Evolutionary conservation across 1,139 yeast genomes (phyloP).

Genomic region (Scheffersomyces illinoinensis): DNA sequence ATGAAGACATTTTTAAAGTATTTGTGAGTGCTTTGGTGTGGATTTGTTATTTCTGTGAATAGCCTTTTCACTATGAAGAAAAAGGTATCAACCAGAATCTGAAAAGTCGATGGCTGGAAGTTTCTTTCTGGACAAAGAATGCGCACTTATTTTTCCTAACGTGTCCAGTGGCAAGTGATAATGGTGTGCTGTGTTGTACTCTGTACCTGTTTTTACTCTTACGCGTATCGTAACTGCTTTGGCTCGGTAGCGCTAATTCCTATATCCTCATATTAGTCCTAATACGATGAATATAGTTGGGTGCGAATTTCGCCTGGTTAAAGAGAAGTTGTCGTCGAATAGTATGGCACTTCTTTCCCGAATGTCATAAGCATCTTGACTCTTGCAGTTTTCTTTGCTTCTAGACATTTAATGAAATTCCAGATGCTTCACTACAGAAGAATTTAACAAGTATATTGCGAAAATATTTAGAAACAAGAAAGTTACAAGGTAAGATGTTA

Average conservation of each 20-base stretch:
- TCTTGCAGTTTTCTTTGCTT: no score
- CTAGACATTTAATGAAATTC: no score
- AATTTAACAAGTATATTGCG: no score
- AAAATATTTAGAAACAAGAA: no score
- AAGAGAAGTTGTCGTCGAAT: no score
- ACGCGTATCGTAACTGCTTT: background rate
- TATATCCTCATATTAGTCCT: no score
- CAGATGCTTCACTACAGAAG: no score
- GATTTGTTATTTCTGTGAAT: background rate
- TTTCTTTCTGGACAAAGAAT: background rate
- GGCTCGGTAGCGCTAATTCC: background rate
- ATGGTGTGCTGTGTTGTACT: background rate
- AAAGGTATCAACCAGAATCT: background rate
- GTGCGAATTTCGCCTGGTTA: background rate
- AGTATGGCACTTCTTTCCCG: no score
- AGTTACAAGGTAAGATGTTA: no score
- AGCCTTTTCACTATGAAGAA: background rate
- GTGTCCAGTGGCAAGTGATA: background rate
- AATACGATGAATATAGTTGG: background rate
- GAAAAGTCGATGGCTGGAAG: background rate
- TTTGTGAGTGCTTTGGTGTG: background rate
- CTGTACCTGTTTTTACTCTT: background rate
- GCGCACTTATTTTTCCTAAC: background rate
- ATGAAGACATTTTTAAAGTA: constrained; percentile 43
- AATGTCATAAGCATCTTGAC: no score